Conservation (phyloP, 305 asterid species). For the Andrographis paniculata region DNA sequence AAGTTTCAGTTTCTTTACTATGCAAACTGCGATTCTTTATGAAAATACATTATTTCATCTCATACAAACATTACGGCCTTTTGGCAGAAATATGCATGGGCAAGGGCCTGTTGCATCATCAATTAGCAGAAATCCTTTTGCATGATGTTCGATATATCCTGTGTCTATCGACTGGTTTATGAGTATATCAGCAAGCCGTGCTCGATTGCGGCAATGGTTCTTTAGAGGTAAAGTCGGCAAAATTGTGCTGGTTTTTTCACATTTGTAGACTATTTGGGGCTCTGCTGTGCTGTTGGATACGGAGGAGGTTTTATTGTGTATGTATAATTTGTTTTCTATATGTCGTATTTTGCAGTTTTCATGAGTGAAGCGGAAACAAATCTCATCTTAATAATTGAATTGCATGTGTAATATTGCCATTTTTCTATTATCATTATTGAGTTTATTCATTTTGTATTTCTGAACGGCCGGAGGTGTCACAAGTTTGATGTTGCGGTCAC, state of each 20-base stretch:
- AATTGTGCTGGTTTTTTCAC: neutral
- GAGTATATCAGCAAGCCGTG: neutral
- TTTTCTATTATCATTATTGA: too few relatives aligned
- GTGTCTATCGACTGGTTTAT: too few relatives aligned
- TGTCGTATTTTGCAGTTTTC: neutral
- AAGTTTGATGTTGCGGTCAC: too few relatives aligned
- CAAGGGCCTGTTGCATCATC: conserved; percentile 66
- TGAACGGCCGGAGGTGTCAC: too few relatives aligned
- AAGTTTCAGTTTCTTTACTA: conserved; percentile 27
- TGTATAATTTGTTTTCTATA: neutral
- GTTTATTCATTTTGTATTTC: too few relatives aligned
- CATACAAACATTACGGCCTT: too few relatives aligned
- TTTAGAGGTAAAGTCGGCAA: neutral
- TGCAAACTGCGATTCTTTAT: too few relatives aligned
- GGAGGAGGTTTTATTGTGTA: neutral
- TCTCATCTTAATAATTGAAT: too few relatives aligned
- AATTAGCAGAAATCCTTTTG: conserved; percentile 78
- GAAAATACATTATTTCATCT: too few relatives aligned
- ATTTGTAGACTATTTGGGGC: neutral
- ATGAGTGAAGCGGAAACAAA: too few relatives aligned
- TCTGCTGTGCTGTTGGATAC: too few relatives aligned
- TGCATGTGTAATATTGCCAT: too few relatives aligned
- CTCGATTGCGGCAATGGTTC: neutral
- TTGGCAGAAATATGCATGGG: conserved; percentile 54
- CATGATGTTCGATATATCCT: conserved; percentile 20